These are phyloP conservation scores for Penicillium arizonense DNA, from an alignment of 495 filamentous ascomycete species.

Conservation along the genomic window DNA sequence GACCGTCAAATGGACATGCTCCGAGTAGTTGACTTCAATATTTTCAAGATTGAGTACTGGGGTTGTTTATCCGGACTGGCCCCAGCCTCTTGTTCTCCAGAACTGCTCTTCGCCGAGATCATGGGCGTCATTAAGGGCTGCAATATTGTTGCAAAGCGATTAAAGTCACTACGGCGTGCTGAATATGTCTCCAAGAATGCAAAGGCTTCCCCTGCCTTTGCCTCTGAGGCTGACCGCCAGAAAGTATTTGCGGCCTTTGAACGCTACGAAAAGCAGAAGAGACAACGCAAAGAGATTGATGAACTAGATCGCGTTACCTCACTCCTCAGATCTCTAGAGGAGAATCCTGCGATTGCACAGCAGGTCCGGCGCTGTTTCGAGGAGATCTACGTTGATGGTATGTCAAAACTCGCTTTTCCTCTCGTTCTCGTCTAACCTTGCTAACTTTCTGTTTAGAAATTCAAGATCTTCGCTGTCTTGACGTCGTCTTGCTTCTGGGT, in stretches of 20 bases:
- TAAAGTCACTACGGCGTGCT: constrained; percentile 22
- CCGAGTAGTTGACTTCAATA: constrained; percentile 29
- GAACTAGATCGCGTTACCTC: constrained; percentile 32
- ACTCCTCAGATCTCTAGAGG: constrained; percentile 15
- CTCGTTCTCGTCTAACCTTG: not conserved
- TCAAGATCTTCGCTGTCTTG: constrained; percentile 39
- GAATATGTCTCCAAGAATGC: constrained; percentile 29
- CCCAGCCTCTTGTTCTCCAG: constrained; percentile 14
- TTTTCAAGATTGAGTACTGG: constrained; percentile 43
- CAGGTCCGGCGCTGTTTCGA: constrained; percentile 31
- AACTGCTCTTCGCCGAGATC: constrained; percentile 44
- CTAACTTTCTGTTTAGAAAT: constrained; percentile 28
- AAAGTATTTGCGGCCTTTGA: constrained; percentile 34
- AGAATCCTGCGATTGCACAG: constrained; percentile 8
- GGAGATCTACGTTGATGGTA: constrained; percentile 45
- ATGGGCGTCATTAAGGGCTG: constrained; percentile 47
- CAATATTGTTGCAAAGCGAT: constrained; percentile 1
- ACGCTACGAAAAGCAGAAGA: constrained; percentile 35
- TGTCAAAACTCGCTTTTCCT: not conserved
- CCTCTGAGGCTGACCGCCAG: constrained; percentile 18
- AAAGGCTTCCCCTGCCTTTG: constrained; percentile 31
- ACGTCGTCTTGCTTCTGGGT: constrained; percentile 35
- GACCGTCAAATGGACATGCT: not conserved
- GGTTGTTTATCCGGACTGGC: constrained; percentile 19
- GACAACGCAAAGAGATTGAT: constrained; percentile 27